These are phyloP conservation scores for Eimeria acervulina DNA, from an alignment of 169 alveolate genomes.

Conservation along the genomic window DNA sequence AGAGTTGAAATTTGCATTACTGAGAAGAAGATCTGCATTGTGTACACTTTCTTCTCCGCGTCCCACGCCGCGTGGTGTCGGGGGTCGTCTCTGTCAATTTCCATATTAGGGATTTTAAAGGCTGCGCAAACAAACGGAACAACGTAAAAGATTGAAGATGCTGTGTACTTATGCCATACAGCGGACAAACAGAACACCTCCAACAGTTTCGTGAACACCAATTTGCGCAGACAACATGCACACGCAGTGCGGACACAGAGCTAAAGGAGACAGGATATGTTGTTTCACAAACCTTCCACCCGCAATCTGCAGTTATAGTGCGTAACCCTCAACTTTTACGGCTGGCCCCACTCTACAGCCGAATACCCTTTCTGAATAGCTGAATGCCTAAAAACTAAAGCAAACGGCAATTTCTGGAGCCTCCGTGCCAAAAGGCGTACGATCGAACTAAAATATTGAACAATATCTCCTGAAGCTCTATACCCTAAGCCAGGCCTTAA, in stretches of 20 bases:
- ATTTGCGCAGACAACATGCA: background rate
- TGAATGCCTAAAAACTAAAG: background rate
- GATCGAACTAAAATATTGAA: background rate
- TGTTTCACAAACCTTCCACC: background rate
- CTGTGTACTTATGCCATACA: background rate
- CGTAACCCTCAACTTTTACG: background rate
- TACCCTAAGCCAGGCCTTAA: background rate
- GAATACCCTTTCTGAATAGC: background rate
- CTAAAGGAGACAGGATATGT: background rate
- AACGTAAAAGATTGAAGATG: background rate
- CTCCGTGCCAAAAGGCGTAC: background rate
- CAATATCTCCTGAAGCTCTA: background rate
- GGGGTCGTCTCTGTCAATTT: slow-evolving; percentile 91
- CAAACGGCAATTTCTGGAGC: background rate
- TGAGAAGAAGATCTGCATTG: slow-evolving; percentile 88
- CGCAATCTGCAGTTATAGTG: background rate
- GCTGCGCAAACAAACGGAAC: slow-evolving; percentile 82
- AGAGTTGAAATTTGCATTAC: background rate
- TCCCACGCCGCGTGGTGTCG: slow-evolving; percentile 94
- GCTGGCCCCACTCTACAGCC: background rate
- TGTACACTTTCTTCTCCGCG: slow-evolving; percentile 92
- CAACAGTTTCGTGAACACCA: background rate
- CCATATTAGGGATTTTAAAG: slow-evolving; percentile 95
- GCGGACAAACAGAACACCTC: background rate
- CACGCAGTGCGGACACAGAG: background rate